Evolutionary conservation across 1,139 yeast genomes (phyloP).

Genomic region (Hanseniaspora gamundiae): DNA sequence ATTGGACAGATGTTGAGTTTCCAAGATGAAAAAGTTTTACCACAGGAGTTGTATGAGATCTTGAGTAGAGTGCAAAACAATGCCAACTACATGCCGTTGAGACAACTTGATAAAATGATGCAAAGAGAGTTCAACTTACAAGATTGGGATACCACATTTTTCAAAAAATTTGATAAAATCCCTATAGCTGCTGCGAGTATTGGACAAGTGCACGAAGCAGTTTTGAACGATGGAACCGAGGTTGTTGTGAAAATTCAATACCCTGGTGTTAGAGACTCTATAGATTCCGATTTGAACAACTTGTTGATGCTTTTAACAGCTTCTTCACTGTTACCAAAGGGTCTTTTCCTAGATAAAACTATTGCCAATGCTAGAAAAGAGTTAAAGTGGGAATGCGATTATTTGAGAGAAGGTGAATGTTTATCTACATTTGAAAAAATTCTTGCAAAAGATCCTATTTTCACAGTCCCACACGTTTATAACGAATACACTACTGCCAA

Average conservation of each 20-base stretch:
- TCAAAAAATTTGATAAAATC: conserved; percentile 65
- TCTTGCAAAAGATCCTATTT: conserved; percentile 52
- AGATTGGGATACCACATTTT: conserved; percentile 58
- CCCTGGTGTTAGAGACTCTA: conserved; percentile 93
- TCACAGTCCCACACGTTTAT: conserved; percentile 71
- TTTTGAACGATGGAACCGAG: conserved; percentile 42
- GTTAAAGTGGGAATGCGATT: conserved; percentile 96
- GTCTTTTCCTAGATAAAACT: conserved; percentile 82
- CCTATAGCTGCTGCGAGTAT: conserved; percentile 98
- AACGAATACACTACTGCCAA: conserved; percentile 69
- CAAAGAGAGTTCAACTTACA: conserved; percentile 49
- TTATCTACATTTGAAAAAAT: conserved; percentile 55
- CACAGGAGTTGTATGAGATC: conserved; percentile 72
- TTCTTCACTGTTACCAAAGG: conserved; percentile 77
- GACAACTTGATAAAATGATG: conserved; percentile 75
- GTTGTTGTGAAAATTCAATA: conserved; percentile 97
- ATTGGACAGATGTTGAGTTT: conserved; percentile 92
- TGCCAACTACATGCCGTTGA: conserved; percentile 94
- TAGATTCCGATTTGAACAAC: conserved; percentile 87
- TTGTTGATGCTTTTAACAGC: conserved; percentile 73
- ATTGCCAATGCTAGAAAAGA: conserved; percentile 89
- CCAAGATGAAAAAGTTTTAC: conserved; percentile 77
- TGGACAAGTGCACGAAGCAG: conserved; percentile 90
- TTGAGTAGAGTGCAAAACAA: conserved; percentile 79
- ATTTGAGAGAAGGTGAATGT: conserved; percentile 77